Evolutionary conservation across 495 filamentous ascomycete species (phyloP).

Genomic region (Aspergillus campestris): DNA sequence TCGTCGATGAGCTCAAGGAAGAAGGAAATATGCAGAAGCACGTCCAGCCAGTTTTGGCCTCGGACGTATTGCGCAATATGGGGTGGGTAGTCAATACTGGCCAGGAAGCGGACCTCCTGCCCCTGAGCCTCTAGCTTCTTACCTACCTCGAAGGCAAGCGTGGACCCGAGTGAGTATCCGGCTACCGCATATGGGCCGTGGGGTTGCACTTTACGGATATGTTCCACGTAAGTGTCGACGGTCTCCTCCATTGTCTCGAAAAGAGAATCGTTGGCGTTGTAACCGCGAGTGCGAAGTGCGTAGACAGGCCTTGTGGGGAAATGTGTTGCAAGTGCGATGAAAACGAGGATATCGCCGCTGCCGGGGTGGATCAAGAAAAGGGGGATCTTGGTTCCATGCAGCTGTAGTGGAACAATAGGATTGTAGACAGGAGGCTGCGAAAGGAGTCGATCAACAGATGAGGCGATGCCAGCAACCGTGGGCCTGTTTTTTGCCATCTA

Average conservation of each 20-base stretch:
- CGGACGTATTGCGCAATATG: constrained; percentile 1
- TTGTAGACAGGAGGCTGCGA: constrained; percentile 33
- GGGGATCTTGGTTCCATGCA: constrained; percentile 35
- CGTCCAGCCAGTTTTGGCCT: constrained; percentile 4
- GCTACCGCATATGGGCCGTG: constrained; percentile 43
- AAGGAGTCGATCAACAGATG: constrained; percentile 12
- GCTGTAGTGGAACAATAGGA: constrained; percentile 38
- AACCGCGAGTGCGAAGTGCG: constrained; percentile 26
- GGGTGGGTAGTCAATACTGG: constrained; percentile 7
- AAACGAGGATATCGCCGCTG: constrained; percentile 45
- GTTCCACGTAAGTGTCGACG: constrained; percentile 19
- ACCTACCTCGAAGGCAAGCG: constrained; percentile 43
- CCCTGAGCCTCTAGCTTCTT: constrained; percentile 31
- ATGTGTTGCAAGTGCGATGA: constrained; percentile 36
- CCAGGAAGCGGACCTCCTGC: constrained; percentile 14
- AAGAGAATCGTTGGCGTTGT: constrained; percentile 20
- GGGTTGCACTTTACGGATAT: constrained; percentile 35
- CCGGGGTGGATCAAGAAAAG: constrained; percentile 48
- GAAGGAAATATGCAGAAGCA: constrained; percentile 1
- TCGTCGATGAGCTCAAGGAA: constrained; percentile 8
- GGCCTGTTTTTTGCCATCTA: no score
- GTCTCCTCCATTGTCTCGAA: constrained; percentile 16
- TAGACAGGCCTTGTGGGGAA: constrained; percentile 20
- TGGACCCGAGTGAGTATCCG: constrained; percentile 42
- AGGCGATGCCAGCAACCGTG: no score